These are phyloP conservation scores for Tuber melanosporum DNA, from an alignment of 495 filamentous ascomycete species.

Conservation along the genomic window DNA sequence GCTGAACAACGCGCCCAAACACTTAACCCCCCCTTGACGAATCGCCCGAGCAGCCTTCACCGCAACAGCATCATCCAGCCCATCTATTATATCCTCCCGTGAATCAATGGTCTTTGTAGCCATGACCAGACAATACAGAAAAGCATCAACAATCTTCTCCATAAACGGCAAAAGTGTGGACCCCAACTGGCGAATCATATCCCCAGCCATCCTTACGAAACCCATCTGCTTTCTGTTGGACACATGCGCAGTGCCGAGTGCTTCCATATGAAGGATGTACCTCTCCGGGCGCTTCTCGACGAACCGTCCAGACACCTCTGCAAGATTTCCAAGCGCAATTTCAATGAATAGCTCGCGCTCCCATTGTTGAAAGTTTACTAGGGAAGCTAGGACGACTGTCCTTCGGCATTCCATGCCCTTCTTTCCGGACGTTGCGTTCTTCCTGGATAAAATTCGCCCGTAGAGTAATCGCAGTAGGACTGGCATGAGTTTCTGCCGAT, in stretches of 20 bases:
- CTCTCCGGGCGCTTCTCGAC: constrained; percentile 51
- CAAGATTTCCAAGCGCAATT: constrained; percentile 70
- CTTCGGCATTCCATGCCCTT: constrained; percentile 60
- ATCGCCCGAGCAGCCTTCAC: constrained; percentile 58
- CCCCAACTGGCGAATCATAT: constrained; percentile 77
- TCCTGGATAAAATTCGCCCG: constrained; percentile 76
- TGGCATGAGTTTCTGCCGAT: constrained; percentile 67
- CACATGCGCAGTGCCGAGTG: constrained; percentile 48
- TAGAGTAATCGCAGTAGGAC: constrained; percentile 83
- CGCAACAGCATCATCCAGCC: constrained; percentile 47
- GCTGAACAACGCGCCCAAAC: constrained; percentile 67
- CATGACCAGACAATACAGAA: constrained; percentile 69
- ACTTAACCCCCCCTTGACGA: constrained; percentile 68
- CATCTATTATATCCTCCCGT: constrained; percentile 34
- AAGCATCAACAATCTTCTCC: constrained; percentile 58
- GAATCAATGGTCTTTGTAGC: constrained; percentile 57
- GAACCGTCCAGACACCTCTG: constrained; percentile 48
- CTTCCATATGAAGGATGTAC: constrained; percentile 49
- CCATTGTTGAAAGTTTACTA: constrained; percentile 55
- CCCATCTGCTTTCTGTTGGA: constrained; percentile 69
- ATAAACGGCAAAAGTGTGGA: constrained; percentile 58
- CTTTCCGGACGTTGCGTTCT: constrained; percentile 58
- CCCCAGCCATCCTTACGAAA: constrained; percentile 79
- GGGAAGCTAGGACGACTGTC: constrained; percentile 56
- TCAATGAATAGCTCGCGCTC: constrained; percentile 72